Evolutionary conservation across 169 alveolate species (phyloP), one percentile per base, ranked within the genome.

Genomic region (Besnoitia besnoiti): DNA sequence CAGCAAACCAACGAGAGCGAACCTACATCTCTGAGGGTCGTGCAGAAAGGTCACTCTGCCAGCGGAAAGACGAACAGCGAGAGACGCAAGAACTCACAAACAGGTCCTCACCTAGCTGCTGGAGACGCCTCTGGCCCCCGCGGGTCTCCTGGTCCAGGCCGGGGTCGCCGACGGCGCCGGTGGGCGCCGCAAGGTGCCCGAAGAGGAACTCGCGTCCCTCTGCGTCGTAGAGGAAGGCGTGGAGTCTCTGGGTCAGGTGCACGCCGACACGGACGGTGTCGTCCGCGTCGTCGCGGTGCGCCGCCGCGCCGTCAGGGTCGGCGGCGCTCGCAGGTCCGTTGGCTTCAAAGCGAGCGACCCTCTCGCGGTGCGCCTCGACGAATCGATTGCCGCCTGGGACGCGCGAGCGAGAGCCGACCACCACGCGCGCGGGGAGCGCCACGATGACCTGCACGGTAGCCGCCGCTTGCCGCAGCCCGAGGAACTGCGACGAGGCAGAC

Each of bases 151-250:
- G 40, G 82, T 73, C 82, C 24, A 73, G 39, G 47, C 82, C 82
- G 24, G 44, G 44, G 14, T 42, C 82, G 44, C 39, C 82, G 24
- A 73, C 46, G n/a, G 8, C 19, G 21, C 87, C 87, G 7, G 87
- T 40, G 61, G 87, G 87, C 40, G 59, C 40, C 30, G 40, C 19
- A 3, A 77, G 87, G 21, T 77, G 87, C 10, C 44, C 49, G 5
- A 77, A 77, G 59, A 39, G 35, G 59, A 77, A 77, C 30, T 77
- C 87, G 35, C 87, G 10, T 0, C 40, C 55, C 40, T 77, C 40
- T 12, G n/a, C 55, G 55, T 77, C 87, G 87, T 40, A 77, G 61
- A 77, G 55, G 39, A 77, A 8, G 8, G 87, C 87, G 37, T 77
- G 87, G 40, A 77, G 40, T 8, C 30, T 37, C 40, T 44, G 87